Evolutionary conservation across 2,329 filamentous ascomycete species (phyloP).

Genomic region (Colletotrichum higginsianum): DNA sequence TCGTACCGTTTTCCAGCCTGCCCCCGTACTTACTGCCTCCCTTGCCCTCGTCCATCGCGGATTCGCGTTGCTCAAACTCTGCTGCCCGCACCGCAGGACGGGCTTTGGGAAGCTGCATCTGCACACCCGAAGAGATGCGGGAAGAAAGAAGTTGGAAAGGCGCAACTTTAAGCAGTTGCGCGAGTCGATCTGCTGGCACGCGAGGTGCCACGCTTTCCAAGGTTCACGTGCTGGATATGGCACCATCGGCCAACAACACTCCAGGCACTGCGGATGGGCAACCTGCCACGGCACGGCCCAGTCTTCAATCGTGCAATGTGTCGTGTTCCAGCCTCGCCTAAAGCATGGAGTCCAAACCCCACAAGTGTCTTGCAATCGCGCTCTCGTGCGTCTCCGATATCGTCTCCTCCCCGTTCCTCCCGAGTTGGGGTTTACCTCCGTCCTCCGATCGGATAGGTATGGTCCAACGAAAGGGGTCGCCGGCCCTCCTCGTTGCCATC

Average conservation of each 20-base stretch:
- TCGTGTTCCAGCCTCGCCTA: slow-evolving; percentile 41
- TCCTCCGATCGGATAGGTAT: slow-evolving; percentile 18
- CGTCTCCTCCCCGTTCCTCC: slow-evolving; percentile 7
- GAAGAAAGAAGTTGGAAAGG: not conserved
- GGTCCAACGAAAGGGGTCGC: not conserved
- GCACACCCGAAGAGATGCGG: not conserved
- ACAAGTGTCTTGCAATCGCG: slow-evolving; percentile 33
- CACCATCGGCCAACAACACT: not conserved
- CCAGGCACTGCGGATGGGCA: slow-evolving; percentile 1
- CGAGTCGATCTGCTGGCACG: slow-evolving; percentile 10
- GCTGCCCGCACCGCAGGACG: not conserved
- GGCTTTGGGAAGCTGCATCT: slow-evolving; percentile 8
- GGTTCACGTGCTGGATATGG: not conserved
- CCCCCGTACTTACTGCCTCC: not conserved
- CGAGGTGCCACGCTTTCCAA: not conserved
- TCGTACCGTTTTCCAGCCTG: not conserved
- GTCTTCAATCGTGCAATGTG: slow-evolving; percentile 15
- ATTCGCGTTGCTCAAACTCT: slow-evolving; percentile 14
- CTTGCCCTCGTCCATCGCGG: not conserved
- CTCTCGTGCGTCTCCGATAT: slow-evolving; percentile 33
- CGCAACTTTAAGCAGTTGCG: slow-evolving; percentile 4
- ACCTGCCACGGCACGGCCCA: slow-evolving; percentile 1
- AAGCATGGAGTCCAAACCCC: slow-evolving; percentile 38
- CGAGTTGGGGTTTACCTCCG: slow-evolving; percentile 17
- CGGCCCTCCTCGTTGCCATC: not conserved